Conservation (phyloP, 805 yeast species). For the Starmerella geochares region DNA sequence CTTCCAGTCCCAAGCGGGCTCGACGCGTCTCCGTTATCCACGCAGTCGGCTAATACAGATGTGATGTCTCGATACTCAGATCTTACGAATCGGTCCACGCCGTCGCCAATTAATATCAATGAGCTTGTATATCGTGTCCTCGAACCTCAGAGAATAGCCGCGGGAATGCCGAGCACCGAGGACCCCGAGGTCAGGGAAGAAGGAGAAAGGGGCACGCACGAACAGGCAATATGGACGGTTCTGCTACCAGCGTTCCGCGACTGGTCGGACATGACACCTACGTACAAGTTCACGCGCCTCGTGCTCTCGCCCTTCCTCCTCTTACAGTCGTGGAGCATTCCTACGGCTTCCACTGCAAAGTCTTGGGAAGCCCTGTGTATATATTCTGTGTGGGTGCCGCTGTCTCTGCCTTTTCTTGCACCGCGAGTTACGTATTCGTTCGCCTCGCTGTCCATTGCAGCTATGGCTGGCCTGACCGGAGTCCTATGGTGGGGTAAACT, state of each 20-base stretch:
- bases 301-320: conserved; percentile 10
- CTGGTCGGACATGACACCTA: conserved; percentile 7
- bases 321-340: conserved; percentile 14
- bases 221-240: neutral
- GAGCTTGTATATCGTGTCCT: conserved; percentile 5
- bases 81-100: neutral
- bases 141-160: conserved; percentile 3
- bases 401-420: conserved; percentile 10
- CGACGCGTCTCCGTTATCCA: neutral
- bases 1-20: neutral
- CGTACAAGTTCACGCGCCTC: neutral
- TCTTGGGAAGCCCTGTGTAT: conserved; percentile 8
- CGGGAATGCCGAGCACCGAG: conserved; percentile 4
- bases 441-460: neutral
- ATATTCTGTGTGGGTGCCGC: conserved; percentile 12
- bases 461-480: neutral
- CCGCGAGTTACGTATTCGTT: conserved; percentile 3
- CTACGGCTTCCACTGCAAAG: neutral
- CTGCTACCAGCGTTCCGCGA: conserved; percentile 8
- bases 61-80: neutral
- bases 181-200: conserved; percentile 4
- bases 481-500: conserved; percentile 14
- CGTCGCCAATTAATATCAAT: neutral
- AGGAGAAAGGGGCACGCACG: conserved; percentile 2
- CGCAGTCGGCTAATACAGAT: neutral